Evolutionary conservation across 139 green algal species (phyloP), one percentile per base, ranked within the genome.

Genomic region (Volvox reticuliferus): DNA sequence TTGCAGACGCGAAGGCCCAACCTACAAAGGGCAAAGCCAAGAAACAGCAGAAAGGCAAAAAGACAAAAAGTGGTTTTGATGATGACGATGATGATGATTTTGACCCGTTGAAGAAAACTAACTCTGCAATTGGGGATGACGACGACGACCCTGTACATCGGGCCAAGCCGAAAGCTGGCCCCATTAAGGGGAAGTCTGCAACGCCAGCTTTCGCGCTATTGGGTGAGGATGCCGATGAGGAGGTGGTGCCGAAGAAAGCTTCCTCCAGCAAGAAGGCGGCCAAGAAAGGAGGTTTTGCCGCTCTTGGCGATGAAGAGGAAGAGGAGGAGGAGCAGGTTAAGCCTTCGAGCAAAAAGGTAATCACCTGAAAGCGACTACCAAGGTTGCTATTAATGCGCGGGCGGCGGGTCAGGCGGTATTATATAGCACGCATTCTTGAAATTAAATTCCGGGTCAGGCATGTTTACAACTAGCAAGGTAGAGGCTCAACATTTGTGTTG

Each of bases 21-120:
- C 44, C 65, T 6, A 68, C 68, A 18, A 89, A 89, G 61, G 78
- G 44, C n/a, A 76, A 89, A 68, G 73, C 88, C 19, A 94, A 95
- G 86, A 98, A 97, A 90, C 95, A 96, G 86, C 87, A 92, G 76
- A 96, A 97, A 82, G 93, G 90, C 63, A 97, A 97, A 79, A 96
- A 96, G 91, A 94, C 93, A 22, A 96, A 96, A 85, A 91, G 79
- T 22, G 82, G 82, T 1, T 86, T 71, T 21, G 88, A 75, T 22
- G 95, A 95, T 79, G 88, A 93, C 83, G 90, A 69, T 21, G 96
- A 97, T 85, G 94, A 97, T 36, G 95, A 96, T n/a, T 76, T 93
- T 5, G 92, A 92, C 14, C 87, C 86, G 13, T 35, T 94, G 30
- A 88, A 68, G 36, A 83, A 63, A 30, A 50, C 35, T n/a, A 61